phyloP scores from a whole-genome alignment of 1,284 basidiomycete species.

The Fomes fomentarius region DNA sequence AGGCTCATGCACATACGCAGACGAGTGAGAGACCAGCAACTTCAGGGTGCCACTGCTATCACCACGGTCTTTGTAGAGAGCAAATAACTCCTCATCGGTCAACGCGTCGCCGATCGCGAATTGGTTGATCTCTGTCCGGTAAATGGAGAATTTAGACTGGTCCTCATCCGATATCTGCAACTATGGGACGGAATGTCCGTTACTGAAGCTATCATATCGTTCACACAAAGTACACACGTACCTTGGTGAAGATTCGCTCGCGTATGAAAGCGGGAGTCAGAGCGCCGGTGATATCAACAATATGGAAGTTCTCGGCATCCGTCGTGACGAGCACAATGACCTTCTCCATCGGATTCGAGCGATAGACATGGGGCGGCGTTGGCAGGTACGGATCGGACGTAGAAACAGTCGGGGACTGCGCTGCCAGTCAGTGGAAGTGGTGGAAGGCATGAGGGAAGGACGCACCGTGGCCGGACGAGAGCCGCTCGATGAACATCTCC shows the following conservation, averaged over 20 bases:
- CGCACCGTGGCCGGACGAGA: slow-evolving; percentile 43
- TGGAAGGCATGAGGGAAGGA: slow-evolving; percentile 9
- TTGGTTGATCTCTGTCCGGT: slow-evolving; percentile 82
- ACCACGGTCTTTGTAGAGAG: slow-evolving; percentile 72
- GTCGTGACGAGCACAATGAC: slow-evolving; percentile 76
- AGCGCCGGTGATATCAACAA: slow-evolving; percentile 79
- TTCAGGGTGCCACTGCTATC: slow-evolving; percentile 80
- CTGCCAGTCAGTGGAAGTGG: background rate
- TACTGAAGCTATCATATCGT: no score
- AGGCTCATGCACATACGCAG: slow-evolving; percentile 61
- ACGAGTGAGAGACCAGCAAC: slow-evolving; percentile 73
- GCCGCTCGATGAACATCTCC: slow-evolving; percentile 17
- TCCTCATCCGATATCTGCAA: slow-evolving; percentile 86
- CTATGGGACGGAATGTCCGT: slow-evolving; percentile 42
- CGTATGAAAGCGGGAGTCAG: slow-evolving; percentile 74
- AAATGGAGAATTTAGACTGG: slow-evolving; percentile 76
- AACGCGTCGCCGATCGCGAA: slow-evolving; percentile 75
- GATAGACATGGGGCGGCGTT: slow-evolving; percentile 23
- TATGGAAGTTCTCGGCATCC: slow-evolving; percentile 80
- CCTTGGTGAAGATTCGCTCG: slow-evolving; percentile 86
- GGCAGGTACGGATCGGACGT: slow-evolving; percentile 32
- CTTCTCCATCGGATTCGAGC: slow-evolving; percentile 40
- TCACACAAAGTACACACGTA: slow-evolving; percentile 31
- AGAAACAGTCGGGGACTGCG: slow-evolving; percentile 52
- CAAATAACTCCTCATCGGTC: slow-evolving; percentile 67